Evolutionary conservation across 2,329 filamentous ascomycete genomes (phyloP).

Genomic region (Saccharata proteae): DNA sequence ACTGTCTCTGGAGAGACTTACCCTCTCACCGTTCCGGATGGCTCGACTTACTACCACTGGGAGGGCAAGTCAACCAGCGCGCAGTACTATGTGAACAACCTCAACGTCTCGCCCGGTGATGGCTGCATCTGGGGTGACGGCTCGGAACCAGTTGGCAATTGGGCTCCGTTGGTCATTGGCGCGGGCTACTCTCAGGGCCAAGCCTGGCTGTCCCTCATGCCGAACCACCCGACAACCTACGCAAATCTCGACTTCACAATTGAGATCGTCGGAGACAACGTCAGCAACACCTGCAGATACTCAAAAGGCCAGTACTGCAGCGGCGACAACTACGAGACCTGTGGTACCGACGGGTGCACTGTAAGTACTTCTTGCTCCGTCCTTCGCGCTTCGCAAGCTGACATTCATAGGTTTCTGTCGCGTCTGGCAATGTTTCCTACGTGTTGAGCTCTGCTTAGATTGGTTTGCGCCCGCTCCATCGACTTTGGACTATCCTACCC

Average conservation of each 20-base stretch:
- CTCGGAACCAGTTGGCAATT: slow-evolving; percentile 58
- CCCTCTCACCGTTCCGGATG: slow-evolving; percentile 63
- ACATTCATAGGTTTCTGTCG: slow-evolving; percentile 6
- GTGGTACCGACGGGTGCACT: slow-evolving; percentile 59
- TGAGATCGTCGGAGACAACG: slow-evolving; percentile 55
- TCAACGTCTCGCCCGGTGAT: slow-evolving; percentile 51
- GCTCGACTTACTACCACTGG: slow-evolving; percentile 66
- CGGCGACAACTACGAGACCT: slow-evolving; percentile 32
- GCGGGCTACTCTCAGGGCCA: slow-evolving; percentile 54
- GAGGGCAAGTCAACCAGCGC: slow-evolving; percentile 63
- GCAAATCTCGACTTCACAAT: slow-evolving; percentile 67
- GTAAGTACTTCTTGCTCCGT: slow-evolving; percentile 56
- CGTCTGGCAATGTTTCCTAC: slow-evolving; percentile 2
- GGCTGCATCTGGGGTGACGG: slow-evolving; percentile 67
- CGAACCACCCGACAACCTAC: slow-evolving; percentile 63
- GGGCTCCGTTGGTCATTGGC: slow-evolving; percentile 75
- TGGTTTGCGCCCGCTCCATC: no score
- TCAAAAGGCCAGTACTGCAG: slow-evolving; percentile 51
- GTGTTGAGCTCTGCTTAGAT: slow-evolving; percentile 4
- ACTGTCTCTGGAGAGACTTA: slow-evolving; percentile 47
- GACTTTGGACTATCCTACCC: no score
- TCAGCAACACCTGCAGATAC: slow-evolving; percentile 52
- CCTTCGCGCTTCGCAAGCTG: neutral
- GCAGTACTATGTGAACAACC: slow-evolving; percentile 94
- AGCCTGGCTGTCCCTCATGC: slow-evolving; percentile 75